These are phyloP conservation scores for Cryptosporidium parvum DNA, from an alignment of 169 alveolate genomes.

Conservation along the genomic window DNA sequence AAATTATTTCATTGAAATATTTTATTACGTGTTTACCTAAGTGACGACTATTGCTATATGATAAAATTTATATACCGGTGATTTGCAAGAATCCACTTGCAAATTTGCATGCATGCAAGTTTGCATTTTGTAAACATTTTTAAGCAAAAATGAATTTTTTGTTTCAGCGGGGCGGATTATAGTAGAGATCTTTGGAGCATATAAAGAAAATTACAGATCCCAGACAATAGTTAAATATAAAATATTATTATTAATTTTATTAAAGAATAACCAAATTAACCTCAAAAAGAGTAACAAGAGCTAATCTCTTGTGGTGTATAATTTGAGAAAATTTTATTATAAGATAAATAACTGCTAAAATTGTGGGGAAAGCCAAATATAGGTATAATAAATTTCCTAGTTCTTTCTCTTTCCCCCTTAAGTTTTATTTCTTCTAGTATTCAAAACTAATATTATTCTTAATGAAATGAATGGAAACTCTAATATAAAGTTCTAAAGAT, in stretches of 20 bases:
- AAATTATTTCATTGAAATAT: not conserved
- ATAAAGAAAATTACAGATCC: constrained; percentile 27
- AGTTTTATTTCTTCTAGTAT: not conserved
- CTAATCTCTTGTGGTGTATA: not conserved
- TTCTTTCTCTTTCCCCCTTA: not conserved
- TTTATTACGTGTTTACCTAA: not conserved
- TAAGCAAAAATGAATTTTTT: not conserved
- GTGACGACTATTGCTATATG: not conserved
- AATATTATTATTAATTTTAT: not conserved
- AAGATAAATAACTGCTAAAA: not conserved
- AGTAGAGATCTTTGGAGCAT: constrained; percentile 19
- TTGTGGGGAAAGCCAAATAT: not conserved
- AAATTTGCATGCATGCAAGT: constrained; percentile 55
- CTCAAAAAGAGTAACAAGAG: not conserved
- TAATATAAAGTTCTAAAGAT: not conserved
- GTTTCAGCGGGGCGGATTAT: constrained; percentile 10
- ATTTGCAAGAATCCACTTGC: not conserved
- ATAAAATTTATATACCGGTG: not conserved
- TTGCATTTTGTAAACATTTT: not conserved
- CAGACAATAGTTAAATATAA: not conserved
- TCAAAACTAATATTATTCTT: no score
- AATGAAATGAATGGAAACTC: not conserved
- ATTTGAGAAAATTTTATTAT: no score
- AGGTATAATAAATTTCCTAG: not conserved
- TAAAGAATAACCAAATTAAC: not conserved